phyloP scores from a whole-genome alignment of 768 basidiomycete genomes.

The Termitomyces sp. region DNA sequence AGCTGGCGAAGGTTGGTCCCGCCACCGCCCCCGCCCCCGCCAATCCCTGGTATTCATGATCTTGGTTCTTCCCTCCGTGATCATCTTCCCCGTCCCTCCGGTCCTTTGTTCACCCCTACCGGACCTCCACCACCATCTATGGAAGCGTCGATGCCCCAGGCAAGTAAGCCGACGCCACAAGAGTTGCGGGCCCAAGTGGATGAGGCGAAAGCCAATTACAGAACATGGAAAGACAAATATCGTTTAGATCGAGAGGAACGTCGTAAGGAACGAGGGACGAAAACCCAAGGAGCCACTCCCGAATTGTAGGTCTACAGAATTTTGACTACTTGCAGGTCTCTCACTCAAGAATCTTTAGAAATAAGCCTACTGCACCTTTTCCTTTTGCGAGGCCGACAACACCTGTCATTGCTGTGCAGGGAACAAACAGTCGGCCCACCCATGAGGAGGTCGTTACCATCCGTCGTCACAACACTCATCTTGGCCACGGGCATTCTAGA shows the following conservation, averaged over 20 bases:
- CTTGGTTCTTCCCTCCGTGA: conserved; percentile 3
- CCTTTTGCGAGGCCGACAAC: conserved; percentile 7
- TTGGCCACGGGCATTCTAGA: conserved; percentile 31
- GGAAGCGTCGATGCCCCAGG: conserved; percentile 17
- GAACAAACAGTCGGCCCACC: conserved; percentile 56
- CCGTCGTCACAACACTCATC: conserved; percentile 42
- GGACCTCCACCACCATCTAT: conserved; percentile 14
- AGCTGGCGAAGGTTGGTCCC: conserved; percentile 11
- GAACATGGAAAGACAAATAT: conserved; percentile 67
- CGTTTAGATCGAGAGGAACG: conserved; percentile 54
- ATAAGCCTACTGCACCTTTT: background rate
- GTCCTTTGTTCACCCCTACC: background rate
- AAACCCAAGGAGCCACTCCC: conserved; percentile 8
- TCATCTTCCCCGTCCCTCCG: background rate
- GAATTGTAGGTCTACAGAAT: conserved; percentile 12
- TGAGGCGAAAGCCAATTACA: conserved; percentile 64
- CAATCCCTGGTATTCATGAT: background rate
- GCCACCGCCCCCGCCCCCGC: conserved; percentile 15
- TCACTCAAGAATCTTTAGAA: background rate
- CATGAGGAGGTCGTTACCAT: conserved; percentile 64
- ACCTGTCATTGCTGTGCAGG: conserved; percentile 52
- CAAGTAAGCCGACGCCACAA: conserved; percentile 26
- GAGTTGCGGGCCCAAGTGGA: conserved; percentile 51
- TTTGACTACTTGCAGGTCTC: background rate
- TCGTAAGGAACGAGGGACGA: conserved; percentile 33